Evolutionary conservation across 352 stramenopile genomes (phyloP).

Genomic region (Phytopythium chamaehyphon): DNA sequence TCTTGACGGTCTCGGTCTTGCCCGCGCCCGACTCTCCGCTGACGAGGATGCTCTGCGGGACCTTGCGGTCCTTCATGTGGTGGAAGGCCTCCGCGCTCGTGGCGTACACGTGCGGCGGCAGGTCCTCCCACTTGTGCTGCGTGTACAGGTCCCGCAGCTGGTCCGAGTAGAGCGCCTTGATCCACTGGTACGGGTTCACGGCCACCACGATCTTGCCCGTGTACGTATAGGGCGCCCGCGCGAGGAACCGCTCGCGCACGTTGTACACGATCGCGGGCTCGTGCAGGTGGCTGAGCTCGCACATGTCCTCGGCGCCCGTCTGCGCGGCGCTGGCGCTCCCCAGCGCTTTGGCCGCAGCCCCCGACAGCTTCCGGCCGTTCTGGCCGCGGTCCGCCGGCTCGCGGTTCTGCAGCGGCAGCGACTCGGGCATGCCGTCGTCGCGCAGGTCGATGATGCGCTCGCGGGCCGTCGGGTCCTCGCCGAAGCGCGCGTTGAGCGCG

Average conservation of each 20-base stretch:
- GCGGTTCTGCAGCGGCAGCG: conserved; percentile 72
- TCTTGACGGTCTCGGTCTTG: conserved; percentile 96
- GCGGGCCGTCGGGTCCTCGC: conserved; percentile 22
- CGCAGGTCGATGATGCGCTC: conserved; percentile 67
- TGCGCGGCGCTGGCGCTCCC: conserved; percentile 21
- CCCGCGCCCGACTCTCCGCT: conserved; percentile 92
- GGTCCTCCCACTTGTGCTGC: conserved; percentile 45
- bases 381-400: conserved; percentile 1
- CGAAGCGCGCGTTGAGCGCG: conserved; percentile 1
- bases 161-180: conserved; percentile 84
- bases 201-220: conserved; percentile 97
- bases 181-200: conserved; percentile 95
- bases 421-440: conserved; percentile 69
- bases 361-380: conserved; percentile 7
- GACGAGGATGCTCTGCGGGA: conserved; percentile 89
- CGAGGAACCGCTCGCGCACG: conserved; percentile 79
- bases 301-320: conserved; percentile 82
- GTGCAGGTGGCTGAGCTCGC: conserved; percentile 81
- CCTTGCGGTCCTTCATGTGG: conserved; percentile 71
- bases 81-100: conserved; percentile 82
- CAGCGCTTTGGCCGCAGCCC: conserved; percentile 13
- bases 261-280: conserved; percentile 93
- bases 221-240: conserved; percentile 93
- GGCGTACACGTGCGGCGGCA: conserved; percentile 89
- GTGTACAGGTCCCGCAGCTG: conserved; percentile 72